Conservation (phyloP, 2,329 filamentous ascomycete genomes). For the Nannizziopsis arthrosporioides region DNA sequence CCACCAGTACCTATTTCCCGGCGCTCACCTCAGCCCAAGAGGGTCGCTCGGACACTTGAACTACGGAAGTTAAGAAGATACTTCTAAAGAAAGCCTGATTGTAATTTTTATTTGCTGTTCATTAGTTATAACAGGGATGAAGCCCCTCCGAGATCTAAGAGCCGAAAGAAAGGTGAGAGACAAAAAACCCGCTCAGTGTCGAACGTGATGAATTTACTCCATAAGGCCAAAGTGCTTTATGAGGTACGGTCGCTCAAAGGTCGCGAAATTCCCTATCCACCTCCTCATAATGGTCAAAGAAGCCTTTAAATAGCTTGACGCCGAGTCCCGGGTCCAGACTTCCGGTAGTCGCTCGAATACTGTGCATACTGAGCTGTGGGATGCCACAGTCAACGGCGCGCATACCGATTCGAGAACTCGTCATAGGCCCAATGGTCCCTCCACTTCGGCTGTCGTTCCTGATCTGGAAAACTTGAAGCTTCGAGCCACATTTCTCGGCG, state of each 20-base stretch:
- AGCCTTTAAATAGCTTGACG: conserved; percentile 77
- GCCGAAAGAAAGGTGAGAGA: no score
- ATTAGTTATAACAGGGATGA: no score
- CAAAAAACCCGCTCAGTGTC: no score
- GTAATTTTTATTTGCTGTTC: neutral
- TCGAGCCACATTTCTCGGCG: conserved; percentile 59
- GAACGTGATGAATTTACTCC: no score
- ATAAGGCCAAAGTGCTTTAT: no score
- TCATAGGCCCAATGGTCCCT: conserved; percentile 88
- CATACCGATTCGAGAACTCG: conserved; percentile 69
- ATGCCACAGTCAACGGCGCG: conserved; percentile 78
- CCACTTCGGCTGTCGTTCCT: conserved; percentile 81
- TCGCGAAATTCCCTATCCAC: conserved; percentile 65
- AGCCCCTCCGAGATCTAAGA: no score
- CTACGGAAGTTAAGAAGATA: no score
- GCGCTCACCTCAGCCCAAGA: conserved; percentile 11
- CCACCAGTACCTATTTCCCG: no score
- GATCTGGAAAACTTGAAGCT: conserved; percentile 84
- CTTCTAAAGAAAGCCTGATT: no score
- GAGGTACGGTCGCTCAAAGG: conserved; percentile 13
- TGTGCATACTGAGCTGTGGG: conserved; percentile 89
- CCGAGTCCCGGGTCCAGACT: conserved; percentile 76
- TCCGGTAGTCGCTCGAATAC: conserved; percentile 77
- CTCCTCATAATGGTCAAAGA: conserved; percentile 73
- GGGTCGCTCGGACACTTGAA: neutral